phyloP scores from a whole-genome alignment of 2,329 filamentous ascomycete genomes.

The Fusarium succisae region DNA sequence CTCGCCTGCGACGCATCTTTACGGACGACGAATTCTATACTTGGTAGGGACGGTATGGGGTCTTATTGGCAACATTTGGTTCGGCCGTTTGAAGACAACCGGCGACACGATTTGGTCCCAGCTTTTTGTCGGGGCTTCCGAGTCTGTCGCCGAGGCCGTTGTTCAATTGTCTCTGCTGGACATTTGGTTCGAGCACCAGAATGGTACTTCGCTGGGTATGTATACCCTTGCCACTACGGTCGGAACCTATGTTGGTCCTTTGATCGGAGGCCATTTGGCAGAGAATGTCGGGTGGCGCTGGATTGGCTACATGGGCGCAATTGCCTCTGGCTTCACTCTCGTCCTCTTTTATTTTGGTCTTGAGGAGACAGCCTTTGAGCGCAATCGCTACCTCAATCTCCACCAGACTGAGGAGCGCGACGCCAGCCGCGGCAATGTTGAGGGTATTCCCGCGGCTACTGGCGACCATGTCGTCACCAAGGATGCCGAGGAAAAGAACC shows the following conservation, averaged over 20 bases:
- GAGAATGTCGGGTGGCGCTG: conserved; percentile 62
- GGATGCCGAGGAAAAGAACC: conserved; percentile 15
- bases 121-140: conserved; percentile 66
- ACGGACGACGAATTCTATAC: conserved; percentile 64
- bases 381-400: conserved; percentile 49
- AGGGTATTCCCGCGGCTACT: conserved; percentile 15
- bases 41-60: conserved; percentile 60
- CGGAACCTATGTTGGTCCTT: conserved; percentile 64
- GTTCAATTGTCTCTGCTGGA: conserved; percentile 67
- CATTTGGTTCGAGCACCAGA: conserved; percentile 66
- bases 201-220: conserved; percentile 62
- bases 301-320: conserved; percentile 62
- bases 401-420: conserved; percentile 14
- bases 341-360: conserved; percentile 60
- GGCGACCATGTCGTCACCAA: background rate
- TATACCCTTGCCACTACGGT: conserved; percentile 66
- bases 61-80: conserved; percentile 63
- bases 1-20: conserved; percentile 62
- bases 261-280: conserved; percentile 62
- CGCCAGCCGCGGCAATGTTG: conserved; percentile 15
- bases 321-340: conserved; percentile 58
- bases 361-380: conserved; percentile 62
- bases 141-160: conserved; percentile 64
- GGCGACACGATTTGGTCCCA: conserved; percentile 64
- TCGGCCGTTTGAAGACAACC: conserved; percentile 55